phyloP scores from a whole-genome alignment of 2,329 filamentous ascomycete species.

The Colletotrichum melonis region DNA sequence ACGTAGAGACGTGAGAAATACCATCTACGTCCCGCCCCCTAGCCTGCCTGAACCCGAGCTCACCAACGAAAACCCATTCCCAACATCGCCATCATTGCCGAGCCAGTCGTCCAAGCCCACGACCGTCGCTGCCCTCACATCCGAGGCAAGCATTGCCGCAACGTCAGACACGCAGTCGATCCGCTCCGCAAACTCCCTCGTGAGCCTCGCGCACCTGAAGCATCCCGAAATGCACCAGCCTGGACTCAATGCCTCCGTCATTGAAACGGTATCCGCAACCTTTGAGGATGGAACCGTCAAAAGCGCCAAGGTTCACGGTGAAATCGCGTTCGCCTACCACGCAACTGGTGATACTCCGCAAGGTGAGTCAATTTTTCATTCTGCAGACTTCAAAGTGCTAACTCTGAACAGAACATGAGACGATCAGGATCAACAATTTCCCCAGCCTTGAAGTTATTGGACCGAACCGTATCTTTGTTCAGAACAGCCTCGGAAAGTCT shows the following conservation, averaged over 20 bases:
- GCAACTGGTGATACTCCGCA: slow-evolving; percentile 43
- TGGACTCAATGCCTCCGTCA: slow-evolving; percentile 87
- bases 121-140: slow-evolving; percentile 66
- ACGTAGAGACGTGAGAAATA: slow-evolving; percentile 91
- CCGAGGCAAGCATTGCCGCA: slow-evolving; percentile 69
- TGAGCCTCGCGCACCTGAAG: slow-evolving; percentile 74
- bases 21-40: slow-evolving; percentile 77
- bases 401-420: slow-evolving; percentile 63
- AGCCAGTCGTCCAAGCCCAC: slow-evolving; percentile 53
- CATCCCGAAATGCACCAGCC: slow-evolving; percentile 85
- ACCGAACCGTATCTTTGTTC: slow-evolving; percentile 91
- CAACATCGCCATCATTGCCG: slow-evolving; percentile 51
- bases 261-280: slow-evolving; percentile 89
- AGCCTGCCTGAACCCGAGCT: slow-evolving; percentile 50
- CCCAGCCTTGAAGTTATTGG: slow-evolving; percentile 89
- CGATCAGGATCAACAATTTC: slow-evolving; percentile 89
- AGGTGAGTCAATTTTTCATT: slow-evolving; percentile 54
- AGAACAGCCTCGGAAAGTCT: slow-evolving; percentile 72
- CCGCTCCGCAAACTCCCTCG: slow-evolving; percentile 85
- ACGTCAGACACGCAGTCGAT: slow-evolving; percentile 91
- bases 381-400: background rate
- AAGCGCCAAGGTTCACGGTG: slow-evolving; percentile 81
- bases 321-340: slow-evolving; percentile 90
- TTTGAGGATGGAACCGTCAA: slow-evolving; percentile 81
- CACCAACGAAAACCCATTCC: slow-evolving; percentile 46